Base-by-base conservation (phyloP, 768 basidiomycete species). In the Rhodotorula kratochvilovae region DNA sequence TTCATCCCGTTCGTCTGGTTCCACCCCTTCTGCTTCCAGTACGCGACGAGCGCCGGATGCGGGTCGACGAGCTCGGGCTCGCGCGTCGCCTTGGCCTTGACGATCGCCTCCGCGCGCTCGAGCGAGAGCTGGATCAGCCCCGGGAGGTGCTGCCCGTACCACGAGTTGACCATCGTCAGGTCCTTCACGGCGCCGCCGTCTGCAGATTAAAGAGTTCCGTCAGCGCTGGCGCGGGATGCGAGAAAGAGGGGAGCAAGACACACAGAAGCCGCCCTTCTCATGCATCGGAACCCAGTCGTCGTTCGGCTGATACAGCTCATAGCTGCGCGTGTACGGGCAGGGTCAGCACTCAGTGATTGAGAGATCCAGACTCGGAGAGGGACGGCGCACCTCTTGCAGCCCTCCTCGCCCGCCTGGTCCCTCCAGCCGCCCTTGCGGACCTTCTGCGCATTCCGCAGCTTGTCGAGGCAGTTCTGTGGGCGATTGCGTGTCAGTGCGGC, bases 101-200 rank as follows among this genome's bases (percentile, higher is more conserved):
- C 50, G 3, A 57, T 33, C 4, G 4, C 4, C 1, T 33, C 17
- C 12, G 63, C 42, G 31, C 39, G 54, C 7, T 4, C 13, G 15
- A 11, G 43, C 8, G 55, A 19, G 43, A 29, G 31, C 39, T 23
- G 8, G 43, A 64, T 64, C 8, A 64, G 63, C 7, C 54, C 17
- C 8, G 63, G 63, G 15, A 64, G 63, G 43, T 56, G 25, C 33
- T 55, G 63, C 10, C 63, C 63, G 55, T 55, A 64, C 54, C 54
- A 64, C n/a, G 53, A 55, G 42, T 64, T 43, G 31, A 31, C 23
- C 63, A 64, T 64, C 43, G 54, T 46, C 31, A 56, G 13, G 45
- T 64, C 63, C 19, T 35, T 33, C 11, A 55, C 35, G 4, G 63
- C 63, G 42, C 31, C 63, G 15, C 63, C 55, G 55, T 64, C 62